A percentile compares a stretch with the other conserved stretches of the same genome.
Conservation (phyloP, 2,329 filamentous ascomycete species). For the Exophiala bonariae region DNA sequence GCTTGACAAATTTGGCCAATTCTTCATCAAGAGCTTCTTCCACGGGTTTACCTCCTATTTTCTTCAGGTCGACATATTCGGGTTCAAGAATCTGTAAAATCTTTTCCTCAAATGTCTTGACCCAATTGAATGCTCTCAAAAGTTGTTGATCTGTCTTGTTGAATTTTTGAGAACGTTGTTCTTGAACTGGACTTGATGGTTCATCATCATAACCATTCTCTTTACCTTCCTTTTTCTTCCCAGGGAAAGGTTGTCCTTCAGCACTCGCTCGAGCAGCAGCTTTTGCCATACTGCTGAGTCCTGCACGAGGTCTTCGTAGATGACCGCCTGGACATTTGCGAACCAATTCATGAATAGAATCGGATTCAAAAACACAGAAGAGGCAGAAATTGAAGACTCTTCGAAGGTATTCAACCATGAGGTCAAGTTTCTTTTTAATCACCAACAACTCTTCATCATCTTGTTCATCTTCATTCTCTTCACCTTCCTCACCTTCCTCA, state of each 20-base stretch:
- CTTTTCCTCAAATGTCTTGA: conserved; percentile 98
- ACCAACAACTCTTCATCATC: conserved; percentile 86
- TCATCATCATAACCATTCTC: conserved; percentile 62
- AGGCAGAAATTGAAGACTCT: conserved; percentile 99
- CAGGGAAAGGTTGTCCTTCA: conserved; percentile 76
- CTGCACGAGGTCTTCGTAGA: conserved; percentile 83
- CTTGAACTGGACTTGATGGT: conserved; percentile 61
- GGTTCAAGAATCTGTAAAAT: conserved; percentile 89
- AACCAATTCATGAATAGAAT: conserved; percentile 92
- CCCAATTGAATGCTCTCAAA: conserved; percentile 96
- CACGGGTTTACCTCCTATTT: conserved; percentile 82
- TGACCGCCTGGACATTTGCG: conserved; percentile 98
- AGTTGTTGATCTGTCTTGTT: conserved; percentile 88
- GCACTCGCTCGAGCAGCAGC: conserved; percentile 84
- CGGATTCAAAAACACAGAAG: conserved; percentile 98
- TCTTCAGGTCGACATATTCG: conserved; percentile 80
- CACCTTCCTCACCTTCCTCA: conserved; percentile 75
- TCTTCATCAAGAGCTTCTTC: conserved; percentile 89
- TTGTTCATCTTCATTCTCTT: conserved; percentile 75
- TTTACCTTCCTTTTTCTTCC: conserved; percentile 69
- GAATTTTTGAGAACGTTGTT: conserved; percentile 69
- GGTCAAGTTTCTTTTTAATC: conserved; percentile 95
- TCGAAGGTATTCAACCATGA: conserved; percentile 93
- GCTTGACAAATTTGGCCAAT: conserved; percentile 83
- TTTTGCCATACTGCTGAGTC: conserved; percentile 78